phyloP scores from a whole-genome alignment of 495 filamentous ascomycete species.

The Xylaria palmicola region DNA sequence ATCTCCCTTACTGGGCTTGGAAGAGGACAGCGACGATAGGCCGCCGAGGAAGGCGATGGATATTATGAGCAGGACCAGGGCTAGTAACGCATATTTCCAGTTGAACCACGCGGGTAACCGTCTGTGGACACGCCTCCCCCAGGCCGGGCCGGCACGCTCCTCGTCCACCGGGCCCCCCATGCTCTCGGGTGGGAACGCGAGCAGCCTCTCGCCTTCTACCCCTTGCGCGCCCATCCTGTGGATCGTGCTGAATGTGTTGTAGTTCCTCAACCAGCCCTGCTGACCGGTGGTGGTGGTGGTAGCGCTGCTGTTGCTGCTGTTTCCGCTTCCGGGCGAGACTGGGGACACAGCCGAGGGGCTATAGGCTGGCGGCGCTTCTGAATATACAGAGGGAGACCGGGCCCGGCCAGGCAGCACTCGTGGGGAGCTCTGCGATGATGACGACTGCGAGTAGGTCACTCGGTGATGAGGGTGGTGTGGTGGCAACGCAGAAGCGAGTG shows the following conservation, averaged over 20 bases:
- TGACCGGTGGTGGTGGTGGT: not conserved
- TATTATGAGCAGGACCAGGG: conserved; percentile 30
- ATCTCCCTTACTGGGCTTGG: not conserved
- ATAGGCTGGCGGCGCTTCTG: conserved; percentile 48
- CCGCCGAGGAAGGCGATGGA: conserved; percentile 29
- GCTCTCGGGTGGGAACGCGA: conserved; percentile 41
- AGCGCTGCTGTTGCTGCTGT: too few species aligned
- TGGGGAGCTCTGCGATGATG: conserved; percentile 18
- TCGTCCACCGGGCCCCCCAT: conserved; percentile 34
- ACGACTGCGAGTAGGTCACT: conserved; percentile 27
- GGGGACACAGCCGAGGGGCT: conserved; percentile 40
- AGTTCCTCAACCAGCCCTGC: conserved; percentile 24
- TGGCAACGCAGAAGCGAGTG: conserved; percentile 10
- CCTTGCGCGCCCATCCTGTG: conserved; percentile 36
- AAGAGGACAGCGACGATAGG: conserved; percentile 14
- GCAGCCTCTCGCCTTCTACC: conserved; percentile 34
- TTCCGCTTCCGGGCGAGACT: conserved; percentile 3
- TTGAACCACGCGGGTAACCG: conserved; percentile 26
- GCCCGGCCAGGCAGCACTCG: conserved; percentile 8
- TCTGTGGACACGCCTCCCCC: conserved; percentile 34
- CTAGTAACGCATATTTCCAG: conserved; percentile 23
- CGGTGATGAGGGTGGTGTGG: conserved; percentile 11
- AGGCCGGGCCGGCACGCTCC: conserved; percentile 19
- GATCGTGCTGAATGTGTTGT: conserved; percentile 39
- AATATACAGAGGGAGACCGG: conserved; percentile 30